Percentiles rank a stretch among this genome's conserved stretches.
Conservation (phyloP, 805 yeast species). For the Candida quercuum region DNA sequence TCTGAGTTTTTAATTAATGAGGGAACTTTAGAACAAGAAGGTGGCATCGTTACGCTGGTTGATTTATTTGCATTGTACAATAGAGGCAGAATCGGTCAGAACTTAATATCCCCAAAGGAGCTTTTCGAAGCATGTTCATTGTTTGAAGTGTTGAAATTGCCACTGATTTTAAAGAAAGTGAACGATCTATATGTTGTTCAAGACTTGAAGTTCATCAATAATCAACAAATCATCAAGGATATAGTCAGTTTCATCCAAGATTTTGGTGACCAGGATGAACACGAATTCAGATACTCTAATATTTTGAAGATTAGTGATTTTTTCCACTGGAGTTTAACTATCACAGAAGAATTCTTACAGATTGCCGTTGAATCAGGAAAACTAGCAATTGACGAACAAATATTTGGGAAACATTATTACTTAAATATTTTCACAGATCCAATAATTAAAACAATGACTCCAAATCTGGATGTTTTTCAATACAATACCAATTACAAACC, state of each 20-base stretch:
- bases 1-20: conserved; percentile 58
- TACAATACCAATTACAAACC: no score
- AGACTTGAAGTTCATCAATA: conserved; percentile 32
- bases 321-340: conserved; percentile 62
- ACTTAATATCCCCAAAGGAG: conserved; percentile 66
- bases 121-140: conserved; percentile 53
- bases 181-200: conserved; percentile 33
- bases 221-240: conserved; percentile 24
- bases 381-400: conserved; percentile 61
- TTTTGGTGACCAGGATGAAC: conserved; percentile 26
- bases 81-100: conserved; percentile 58
- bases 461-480: no score
- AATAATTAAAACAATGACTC: neutral
- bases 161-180: conserved; percentile 40
- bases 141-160: conserved; percentile 54
- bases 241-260: conserved; percentile 22
- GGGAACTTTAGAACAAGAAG: conserved; percentile 42
- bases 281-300: conserved; percentile 19
- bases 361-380: conserved; percentile 51
- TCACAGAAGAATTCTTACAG: conserved; percentile 60
- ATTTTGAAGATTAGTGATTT: conserved; percentile 22
- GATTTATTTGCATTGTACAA: conserved; percentile 64
- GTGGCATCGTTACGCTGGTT: conserved; percentile 55
- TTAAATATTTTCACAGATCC: conserved; percentile 31
- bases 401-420: conserved; percentile 62